A percentile compares a stretch with the other conserved stretches of the same genome.
Conservation (phyloP, 139 green algal genomes). For the Auxenochlorella pyrenoidosa region DNA sequence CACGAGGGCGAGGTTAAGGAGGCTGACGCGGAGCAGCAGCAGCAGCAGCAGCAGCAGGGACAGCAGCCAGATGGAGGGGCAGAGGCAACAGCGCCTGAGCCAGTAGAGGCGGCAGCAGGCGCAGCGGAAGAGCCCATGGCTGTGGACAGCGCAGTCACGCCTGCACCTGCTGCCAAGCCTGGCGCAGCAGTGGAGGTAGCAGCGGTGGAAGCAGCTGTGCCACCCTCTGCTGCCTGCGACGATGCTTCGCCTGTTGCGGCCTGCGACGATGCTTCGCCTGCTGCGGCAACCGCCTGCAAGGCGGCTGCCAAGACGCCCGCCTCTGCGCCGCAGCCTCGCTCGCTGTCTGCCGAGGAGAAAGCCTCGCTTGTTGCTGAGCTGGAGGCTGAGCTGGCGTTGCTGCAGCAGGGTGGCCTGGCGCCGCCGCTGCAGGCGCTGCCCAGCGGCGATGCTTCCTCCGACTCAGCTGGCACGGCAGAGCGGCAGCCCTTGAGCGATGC, state of each 20-base stretch:
- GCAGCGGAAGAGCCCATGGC: not conserved
- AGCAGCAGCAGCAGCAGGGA: not conserved
- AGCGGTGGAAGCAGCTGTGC: not conserved
- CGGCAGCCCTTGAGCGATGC: conserved; percentile 25
- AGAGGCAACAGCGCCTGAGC: not conserved
- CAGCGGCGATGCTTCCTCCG: not conserved
- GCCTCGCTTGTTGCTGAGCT: conserved; percentile 20
- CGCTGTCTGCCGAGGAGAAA: conserved; percentile 5
- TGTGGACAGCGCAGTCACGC: not conserved
- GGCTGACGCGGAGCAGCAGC: not conserved
- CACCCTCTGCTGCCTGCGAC: not conserved
- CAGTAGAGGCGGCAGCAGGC: not conserved
- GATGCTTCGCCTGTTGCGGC: not conserved
- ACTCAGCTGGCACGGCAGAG: not conserved
- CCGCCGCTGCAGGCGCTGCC: conserved; percentile 18
- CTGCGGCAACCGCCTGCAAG: not conserved
- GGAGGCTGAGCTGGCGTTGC: not conserved
- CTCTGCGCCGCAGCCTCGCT: not conserved
- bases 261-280: not conserved
- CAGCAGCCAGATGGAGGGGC: not conserved
- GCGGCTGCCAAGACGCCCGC: conserved; percentile 11
- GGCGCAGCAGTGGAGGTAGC: not conserved
- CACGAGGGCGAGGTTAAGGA: not conserved
- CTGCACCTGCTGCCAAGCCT: not conserved
- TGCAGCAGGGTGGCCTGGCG: conserved; percentile 7